Base-by-base conservation (phyloP, 371 early-diverging fungal genomes). In the Mucor lusitanicus region DNA sequence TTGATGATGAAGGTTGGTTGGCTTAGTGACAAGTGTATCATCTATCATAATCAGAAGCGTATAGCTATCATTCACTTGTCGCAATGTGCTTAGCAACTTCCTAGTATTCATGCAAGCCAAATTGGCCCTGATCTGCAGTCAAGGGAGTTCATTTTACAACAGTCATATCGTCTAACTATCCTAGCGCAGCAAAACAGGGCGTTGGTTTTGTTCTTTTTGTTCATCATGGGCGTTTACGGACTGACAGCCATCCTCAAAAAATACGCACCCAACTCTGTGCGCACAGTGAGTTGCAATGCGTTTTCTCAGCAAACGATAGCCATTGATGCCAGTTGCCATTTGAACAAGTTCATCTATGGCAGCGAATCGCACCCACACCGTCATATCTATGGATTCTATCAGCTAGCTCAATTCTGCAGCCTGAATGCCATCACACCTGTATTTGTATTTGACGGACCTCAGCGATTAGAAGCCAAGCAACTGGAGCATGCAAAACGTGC, bases 361-460 rank as follows among this genome's bases (percentile, higher is more conserved):
- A 79, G 80, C 17, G 83, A 83, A n/a, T 33, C 74, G n/a, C 81
- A 80, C 25, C 69, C 75, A 0, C 69, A 82, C 48, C 77, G 80
- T 3, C 85, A 86, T 63, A 81, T 88, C 21, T 72, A 79, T 23
- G 87, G 88, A 0, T 83, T 89, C 42, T 87, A 86, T 64, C 61
- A 73, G 17, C 66, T 89, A 30, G 74, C 84, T 8, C 61, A 69
- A 6, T 85, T 78, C 56, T 80, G 85, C 32, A 74, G 80, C 17
- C 44, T 78, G 7, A 64, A 83, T 60, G 68, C 72, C 3, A 88
- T 89, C 66, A 80, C 60, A 2, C 88, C 89, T 0, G 76, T 89
- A n/a, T 85, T 88, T 73, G 83, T 89, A 0, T 89, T 89, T 82
- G 89, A 89, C 50, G 88, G 86, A 0, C 59, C 72, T 1, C 39